Evolutionary conservation across 495 filamentous ascomycete genomes (phyloP).

Genomic region (Daldinia caldariorum): DNA sequence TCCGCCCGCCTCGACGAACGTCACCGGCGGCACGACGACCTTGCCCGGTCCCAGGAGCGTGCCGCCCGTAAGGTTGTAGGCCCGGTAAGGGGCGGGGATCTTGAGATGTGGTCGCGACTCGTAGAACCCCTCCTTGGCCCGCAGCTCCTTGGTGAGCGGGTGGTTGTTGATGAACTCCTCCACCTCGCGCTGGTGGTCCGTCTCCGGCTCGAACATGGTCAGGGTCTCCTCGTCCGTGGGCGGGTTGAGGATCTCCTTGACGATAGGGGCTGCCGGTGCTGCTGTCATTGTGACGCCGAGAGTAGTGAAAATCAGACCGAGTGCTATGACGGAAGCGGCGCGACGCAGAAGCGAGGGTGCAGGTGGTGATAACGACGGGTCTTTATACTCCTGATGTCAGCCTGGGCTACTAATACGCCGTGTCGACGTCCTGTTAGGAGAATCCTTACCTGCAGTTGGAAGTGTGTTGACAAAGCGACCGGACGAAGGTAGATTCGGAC

Average conservation of each 20-base stretch:
- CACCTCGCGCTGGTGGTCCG: slow-evolving; percentile 68
- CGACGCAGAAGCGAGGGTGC: slow-evolving; percentile 39
- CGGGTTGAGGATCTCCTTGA: slow-evolving; percentile 59
- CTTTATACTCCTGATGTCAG: slow-evolving; percentile 18
- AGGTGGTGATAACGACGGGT: slow-evolving; percentile 1
- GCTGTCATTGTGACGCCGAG: slow-evolving; percentile 65
- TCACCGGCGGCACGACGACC: slow-evolving; percentile 83
- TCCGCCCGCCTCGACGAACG: slow-evolving; percentile 76
- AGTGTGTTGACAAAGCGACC: slow-evolving; percentile 41
- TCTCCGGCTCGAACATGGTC: slow-evolving; percentile 69
- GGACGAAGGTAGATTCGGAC: slow-evolving; percentile 15
- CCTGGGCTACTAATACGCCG: slow-evolving; percentile 9
- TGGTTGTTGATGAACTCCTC: slow-evolving; percentile 79
- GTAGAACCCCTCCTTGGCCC: slow-evolving; percentile 70
- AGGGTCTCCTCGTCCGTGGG: slow-evolving; percentile 80
- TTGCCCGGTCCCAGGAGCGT: slow-evolving; percentile 77
- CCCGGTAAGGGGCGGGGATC: slow-evolving; percentile 72
- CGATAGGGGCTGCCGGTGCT: slow-evolving; percentile 57
- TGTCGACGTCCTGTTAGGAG: not conserved
- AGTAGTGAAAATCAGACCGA: slow-evolving; percentile 58
- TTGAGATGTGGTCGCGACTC: slow-evolving; percentile 90
- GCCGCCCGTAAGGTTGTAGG: slow-evolving; percentile 83
- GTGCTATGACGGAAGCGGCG: slow-evolving; percentile 40
- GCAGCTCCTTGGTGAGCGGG: slow-evolving; percentile 73
- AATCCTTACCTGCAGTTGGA: slow-evolving; percentile 40